Base-by-base conservation (phyloP, 176 grass and related monocot species). In the Hordeum marinum region DNA sequence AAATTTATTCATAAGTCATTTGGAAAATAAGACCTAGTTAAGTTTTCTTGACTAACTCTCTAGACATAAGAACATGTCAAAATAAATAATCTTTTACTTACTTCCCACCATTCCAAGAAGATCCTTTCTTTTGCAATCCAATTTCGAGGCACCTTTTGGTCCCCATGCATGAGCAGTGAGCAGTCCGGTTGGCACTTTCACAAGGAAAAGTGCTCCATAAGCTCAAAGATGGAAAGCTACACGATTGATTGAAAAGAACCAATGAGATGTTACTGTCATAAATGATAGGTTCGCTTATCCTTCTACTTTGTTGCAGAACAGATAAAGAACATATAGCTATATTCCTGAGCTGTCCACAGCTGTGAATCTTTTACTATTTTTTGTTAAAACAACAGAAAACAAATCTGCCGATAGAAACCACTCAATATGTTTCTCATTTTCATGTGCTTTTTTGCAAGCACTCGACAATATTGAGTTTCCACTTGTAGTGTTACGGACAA, bases 161-260 rank as follows among this genome's bases (percentile, higher is more conserved):
- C 36, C 83, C 50, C 63, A 41, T 68, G 46, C 23, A 67, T 57
- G 63, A 32, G 46, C 84, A 71, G 9, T 24, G 62, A 62, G 34
- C 65, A 79, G 13, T 36, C 25, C 3, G 8, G 52, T 48, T 29
- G 31, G 36, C 58, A 61, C 39, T 86, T 72, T 48, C 20, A 72
- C 21, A 35, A 45, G 46, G 36, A 85, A 78, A 78, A 77, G 83
- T 77, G 35, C 50, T 60, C 46, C 45, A 17, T 84, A 65, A 76
- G n/a, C 42, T 85, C 34, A 42, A 17, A 42, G 9, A 68, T n/a
- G 61, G 29, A 36, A 50, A 80, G 26, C 18, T 67, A 13, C 24
- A 71, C 0, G 7, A 64, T 25, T 71, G 24, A 40, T 39, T 80
- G 25, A 80, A 32, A 73, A 12, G 27, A 73, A 50, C 34, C 27